Conservation (phyloP, 345 rosid species). For the Linum usitatissimum region DNA sequence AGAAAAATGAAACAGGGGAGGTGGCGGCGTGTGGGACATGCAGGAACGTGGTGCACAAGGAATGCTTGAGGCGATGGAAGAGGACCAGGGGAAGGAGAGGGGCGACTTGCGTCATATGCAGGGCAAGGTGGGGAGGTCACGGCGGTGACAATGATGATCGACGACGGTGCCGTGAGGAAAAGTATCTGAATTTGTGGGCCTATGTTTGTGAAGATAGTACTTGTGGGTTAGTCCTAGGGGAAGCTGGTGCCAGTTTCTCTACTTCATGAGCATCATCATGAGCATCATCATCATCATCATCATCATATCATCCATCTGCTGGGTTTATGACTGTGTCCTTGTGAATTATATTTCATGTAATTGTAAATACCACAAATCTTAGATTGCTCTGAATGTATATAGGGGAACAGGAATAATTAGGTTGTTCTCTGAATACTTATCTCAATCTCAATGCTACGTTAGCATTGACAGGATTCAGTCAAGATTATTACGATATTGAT, state of each 20-base stretch:
- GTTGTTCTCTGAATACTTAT: no score
- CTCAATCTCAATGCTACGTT: no score
- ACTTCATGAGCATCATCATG: neutral
- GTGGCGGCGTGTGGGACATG: constrained; percentile 56
- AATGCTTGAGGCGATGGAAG: constrained; percentile 72
- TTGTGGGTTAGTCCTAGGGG: neutral
- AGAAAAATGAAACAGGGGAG: constrained; percentile 18
- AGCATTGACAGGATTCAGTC: no score
- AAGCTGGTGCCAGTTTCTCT: neutral
- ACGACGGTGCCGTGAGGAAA: constrained; percentile 6
- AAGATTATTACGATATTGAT: no score
- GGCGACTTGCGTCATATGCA: constrained; percentile 59
- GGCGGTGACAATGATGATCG: neutral
- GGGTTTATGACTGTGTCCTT: no score
- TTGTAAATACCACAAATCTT: no score
- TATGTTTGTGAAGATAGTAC: constrained; percentile 27
- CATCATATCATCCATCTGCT: neutral
- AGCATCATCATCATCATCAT: neutral
- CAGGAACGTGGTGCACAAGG: constrained; percentile 61
- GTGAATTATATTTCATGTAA: no score
- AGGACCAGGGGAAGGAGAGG: constrained; percentile 59
- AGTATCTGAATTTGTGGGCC: constrained; percentile 65
- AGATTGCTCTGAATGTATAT: no score
- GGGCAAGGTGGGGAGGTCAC: constrained; percentile 60
- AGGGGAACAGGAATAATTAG: no score